Conservation (phyloP, 2,329 filamentous ascomycete genomes). For the Paraconiothyrium brasiliense region DNA sequence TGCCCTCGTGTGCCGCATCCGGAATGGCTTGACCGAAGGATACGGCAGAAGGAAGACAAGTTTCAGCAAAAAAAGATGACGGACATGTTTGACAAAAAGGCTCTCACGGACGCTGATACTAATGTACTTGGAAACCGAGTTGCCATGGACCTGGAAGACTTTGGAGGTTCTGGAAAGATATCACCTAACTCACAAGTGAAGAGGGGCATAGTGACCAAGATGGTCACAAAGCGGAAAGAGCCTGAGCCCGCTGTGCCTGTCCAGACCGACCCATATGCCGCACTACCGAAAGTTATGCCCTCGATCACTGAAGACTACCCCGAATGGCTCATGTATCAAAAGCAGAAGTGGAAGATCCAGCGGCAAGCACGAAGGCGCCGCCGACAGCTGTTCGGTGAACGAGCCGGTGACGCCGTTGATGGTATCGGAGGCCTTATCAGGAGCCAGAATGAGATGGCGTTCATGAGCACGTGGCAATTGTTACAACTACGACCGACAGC, state of each 20-base stretch:
- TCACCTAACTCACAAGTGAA: slow-evolving; percentile 50
- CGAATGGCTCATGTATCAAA: slow-evolving; percentile 91
- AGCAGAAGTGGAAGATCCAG: slow-evolving; percentile 98
- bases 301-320: slow-evolving; percentile 85
- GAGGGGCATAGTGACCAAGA: slow-evolving; percentile 54
- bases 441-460: slow-evolving; percentile 89
- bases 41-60: slow-evolving; percentile 94
- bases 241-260: slow-evolving; percentile 60
- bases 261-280: slow-evolving; percentile 79
- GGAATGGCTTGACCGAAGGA: slow-evolving; percentile 93
- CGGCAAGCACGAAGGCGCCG: slow-evolving; percentile 86
- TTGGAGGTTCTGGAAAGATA: slow-evolving; percentile 69
- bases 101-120: slow-evolving; percentile 75
- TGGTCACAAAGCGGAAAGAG: slow-evolving; percentile 60
- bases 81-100: slow-evolving; percentile 81
- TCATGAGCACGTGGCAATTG: slow-evolving; percentile 94
- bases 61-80: slow-evolving; percentile 99
- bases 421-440: slow-evolving; percentile 79
- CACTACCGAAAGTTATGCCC: slow-evolving; percentile 84
- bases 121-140: slow-evolving; percentile 69
- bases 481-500: slow-evolving; percentile 86
- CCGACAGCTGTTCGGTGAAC: slow-evolving; percentile 92
- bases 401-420: slow-evolving; percentile 68
- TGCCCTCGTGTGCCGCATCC: slow-evolving; percentile 93
- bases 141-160: slow-evolving; percentile 79